These are phyloP conservation scores for Breynia disticha DNA, from an alignment of 441 rosid genomes.

Conservation along the genomic window DNA sequence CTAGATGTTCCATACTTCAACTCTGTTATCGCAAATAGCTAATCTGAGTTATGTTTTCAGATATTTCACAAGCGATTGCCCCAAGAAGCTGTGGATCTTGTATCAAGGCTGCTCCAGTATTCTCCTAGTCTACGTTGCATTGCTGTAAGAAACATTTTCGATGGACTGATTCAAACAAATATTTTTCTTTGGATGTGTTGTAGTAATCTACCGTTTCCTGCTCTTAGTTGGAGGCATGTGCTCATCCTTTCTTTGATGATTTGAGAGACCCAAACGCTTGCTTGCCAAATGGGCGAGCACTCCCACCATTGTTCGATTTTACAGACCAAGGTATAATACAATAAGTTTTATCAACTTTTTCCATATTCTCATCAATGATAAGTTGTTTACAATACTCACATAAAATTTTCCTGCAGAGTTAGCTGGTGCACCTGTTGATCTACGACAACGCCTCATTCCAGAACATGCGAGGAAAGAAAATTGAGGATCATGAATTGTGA, in stretches of 20 bases:
- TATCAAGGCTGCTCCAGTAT: slow-evolving; percentile 77
- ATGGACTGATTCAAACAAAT: background rate
- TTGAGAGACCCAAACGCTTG: slow-evolving; percentile 50
- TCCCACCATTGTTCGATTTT: slow-evolving; percentile 73
- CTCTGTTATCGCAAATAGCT: slow-evolving; percentile 10
- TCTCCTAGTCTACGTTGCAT: slow-evolving; percentile 72
- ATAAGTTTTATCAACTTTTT: background rate
- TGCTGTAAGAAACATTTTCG: slow-evolving; percentile 43
- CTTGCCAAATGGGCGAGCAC: slow-evolving; percentile 60
- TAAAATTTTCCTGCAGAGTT: slow-evolving; percentile 44
- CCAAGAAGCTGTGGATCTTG: slow-evolving; percentile 67
- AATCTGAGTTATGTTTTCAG: slow-evolving; percentile 27
- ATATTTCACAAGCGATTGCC: slow-evolving; percentile 57
- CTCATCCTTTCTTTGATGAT: slow-evolving; percentile 69
- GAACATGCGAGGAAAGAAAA: slow-evolving; percentile 35
- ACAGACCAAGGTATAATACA: slow-evolving; percentile 47
- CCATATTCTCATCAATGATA: background rate
- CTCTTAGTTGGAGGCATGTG: slow-evolving; percentile 69
- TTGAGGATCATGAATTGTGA: background rate
- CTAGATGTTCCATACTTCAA: background rate
- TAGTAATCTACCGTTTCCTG: slow-evolving; percentile 5
- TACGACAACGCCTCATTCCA: slow-evolving; percentile 59
- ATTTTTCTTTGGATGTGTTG: background rate
- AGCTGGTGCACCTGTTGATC: slow-evolving; percentile 67
- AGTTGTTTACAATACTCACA: slow-evolving; percentile 10